Evolutionary conservation across 2,329 filamentous ascomycete species (phyloP), one percentile per base, ranked within the genome.

Genomic region (Lecanicillium sp.): DNA sequence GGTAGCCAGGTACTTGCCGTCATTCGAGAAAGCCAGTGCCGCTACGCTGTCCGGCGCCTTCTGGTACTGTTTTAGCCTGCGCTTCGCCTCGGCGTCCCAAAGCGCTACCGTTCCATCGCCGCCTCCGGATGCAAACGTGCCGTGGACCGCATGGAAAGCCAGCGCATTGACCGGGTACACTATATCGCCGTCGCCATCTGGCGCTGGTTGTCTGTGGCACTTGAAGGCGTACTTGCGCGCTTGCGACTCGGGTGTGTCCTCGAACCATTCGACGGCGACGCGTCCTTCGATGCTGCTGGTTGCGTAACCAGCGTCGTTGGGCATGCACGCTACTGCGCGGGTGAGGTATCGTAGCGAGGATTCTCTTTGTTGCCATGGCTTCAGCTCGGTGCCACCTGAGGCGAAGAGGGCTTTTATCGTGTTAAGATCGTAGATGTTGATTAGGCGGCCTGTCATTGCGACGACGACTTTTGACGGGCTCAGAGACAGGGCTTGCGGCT

Each of bases 151-250:
- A 60, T 96, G 88, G 65, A 94, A 96, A 1, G 86, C 79, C 7
- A 96, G 72, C 3, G 88, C 84, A 56, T 96, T 92, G 49, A 96
- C 89, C 0, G 89, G 89, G 54, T 89, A 95, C 3, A 96, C 87
- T 4, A 95, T 74, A 53, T 95, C 89, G 20, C 72, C 79, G 29
- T 74, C 74, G 9, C 72, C 71, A 29, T 81, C 73, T 2, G 77
- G 63, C 9, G 70, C 72, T 2, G 79, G 73, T 59, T 94, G 87
- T 4, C 92, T 78, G 63, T 98, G 92, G 63, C 92, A 98, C 63
- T 98, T 98, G 77, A 98, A 98, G 12, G 92, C 92, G 60, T 97
- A 98, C 61, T 96, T 97, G 49, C 89, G 78, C 29, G 85, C 83
- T 65, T 97, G 89, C 4, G 85, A 89, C 59, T 90, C 85, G 30